phyloP scores from a whole-genome alignment of 2,329 filamentous ascomycete species.

The Clarireedia monteithiana region DNA sequence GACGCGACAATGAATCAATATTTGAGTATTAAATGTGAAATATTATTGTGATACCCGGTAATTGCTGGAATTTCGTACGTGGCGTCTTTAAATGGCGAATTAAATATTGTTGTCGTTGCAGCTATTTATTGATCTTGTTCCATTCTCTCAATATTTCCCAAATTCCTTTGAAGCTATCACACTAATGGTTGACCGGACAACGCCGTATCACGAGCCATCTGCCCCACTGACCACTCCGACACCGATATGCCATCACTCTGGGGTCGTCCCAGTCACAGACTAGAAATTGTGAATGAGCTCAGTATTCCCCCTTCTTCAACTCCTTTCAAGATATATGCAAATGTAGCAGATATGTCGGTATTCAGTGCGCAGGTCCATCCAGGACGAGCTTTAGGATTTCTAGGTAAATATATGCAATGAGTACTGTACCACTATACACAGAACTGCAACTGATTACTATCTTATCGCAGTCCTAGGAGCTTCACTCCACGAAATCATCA shows the following conservation, averaged over 20 bases:
- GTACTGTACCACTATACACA: not conserved
- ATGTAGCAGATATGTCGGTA: slow-evolving; percentile 33
- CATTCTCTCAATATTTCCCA: not conserved
- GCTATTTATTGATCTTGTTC: not conserved
- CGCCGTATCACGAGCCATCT: slow-evolving; percentile 1
- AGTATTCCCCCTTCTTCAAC: not conserved
- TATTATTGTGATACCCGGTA: too few species aligned
- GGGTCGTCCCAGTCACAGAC: not conserved
- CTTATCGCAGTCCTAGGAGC: slow-evolving; percentile 65
- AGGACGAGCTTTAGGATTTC: slow-evolving; percentile 46
- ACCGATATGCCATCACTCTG: not conserved
- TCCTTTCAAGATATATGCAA: slow-evolving; percentile 6
- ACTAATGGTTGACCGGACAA: not conserved
- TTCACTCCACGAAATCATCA: slow-evolving; percentile 83
- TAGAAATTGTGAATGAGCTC: not conserved
- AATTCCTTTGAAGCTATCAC: not conserved
- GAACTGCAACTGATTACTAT: slow-evolving; percentile 10
- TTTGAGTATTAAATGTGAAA: not conserved
- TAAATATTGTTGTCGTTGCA: not conserved
- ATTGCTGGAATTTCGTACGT: too few species aligned
- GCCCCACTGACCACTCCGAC: slow-evolving; percentile 3
- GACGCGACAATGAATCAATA: too few species aligned
- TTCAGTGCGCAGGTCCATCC: slow-evolving; percentile 58
- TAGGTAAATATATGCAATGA: slow-evolving; percentile 31
- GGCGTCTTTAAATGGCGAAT: not conserved